Evolutionary conservation across 306 rosid genomes (phyloP).

Genomic region (Gillenia trifoliata): DNA sequence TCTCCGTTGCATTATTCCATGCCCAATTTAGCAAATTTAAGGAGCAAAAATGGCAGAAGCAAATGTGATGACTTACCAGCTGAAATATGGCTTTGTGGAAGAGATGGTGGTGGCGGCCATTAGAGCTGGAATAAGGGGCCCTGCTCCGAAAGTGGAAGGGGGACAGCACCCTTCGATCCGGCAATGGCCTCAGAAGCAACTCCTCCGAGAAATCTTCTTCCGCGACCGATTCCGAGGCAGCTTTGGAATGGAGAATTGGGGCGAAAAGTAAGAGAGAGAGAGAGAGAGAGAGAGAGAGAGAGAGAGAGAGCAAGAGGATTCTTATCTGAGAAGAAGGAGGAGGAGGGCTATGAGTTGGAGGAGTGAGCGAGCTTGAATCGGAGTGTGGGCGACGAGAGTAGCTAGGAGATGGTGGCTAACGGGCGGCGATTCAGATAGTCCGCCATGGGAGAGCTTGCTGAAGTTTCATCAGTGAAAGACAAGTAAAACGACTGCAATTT

Average conservation of each 20-base stretch:
- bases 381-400: background rate
- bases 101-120: conserved; percentile 75
- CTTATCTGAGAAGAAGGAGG: conserved; percentile 1
- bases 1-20: background rate
- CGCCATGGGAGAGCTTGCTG: conserved; percentile 31
- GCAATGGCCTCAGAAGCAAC: conserved; percentile 76
- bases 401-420: background rate
- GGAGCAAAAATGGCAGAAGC: background rate
- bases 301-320: conserved; percentile 13
- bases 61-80: conserved; percentile 38
- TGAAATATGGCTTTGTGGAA: conserved; percentile 89
- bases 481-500: background rate
- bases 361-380: background rate
- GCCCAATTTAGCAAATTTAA: background rate
- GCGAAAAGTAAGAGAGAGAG: conserved; percentile 24
- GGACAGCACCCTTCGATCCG: conserved; percentile 77
- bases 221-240: conserved; percentile 30
- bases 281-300: no score
- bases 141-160: conserved; percentile 70
- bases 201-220: conserved; percentile 76
- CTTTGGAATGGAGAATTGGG: conserved; percentile 14
- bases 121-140: conserved; percentile 42
- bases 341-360: conserved; percentile 31
- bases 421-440: conserved; percentile 14
- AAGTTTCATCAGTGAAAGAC: background rate